phyloP scores from a whole-genome alignment of 495 filamentous ascomycete species.

The Aspergillus conjunctus region DNA sequence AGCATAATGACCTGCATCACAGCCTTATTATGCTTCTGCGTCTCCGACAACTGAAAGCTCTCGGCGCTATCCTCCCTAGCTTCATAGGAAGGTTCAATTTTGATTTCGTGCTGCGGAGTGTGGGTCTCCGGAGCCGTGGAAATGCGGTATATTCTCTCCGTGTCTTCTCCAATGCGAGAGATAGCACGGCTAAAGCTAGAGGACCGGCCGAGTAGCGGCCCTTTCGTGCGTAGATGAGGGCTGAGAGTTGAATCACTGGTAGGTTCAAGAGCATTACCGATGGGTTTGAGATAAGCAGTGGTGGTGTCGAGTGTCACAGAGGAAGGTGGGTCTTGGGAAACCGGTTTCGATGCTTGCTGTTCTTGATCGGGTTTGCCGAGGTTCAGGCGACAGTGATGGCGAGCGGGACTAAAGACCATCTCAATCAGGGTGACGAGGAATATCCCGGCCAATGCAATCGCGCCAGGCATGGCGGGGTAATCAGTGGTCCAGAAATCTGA shows the following conservation, averaged over 20 bases:
- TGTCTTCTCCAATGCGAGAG: conserved; percentile 32
- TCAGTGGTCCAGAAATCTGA: conserved; percentile 65
- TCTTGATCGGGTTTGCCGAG: conserved; percentile 4
- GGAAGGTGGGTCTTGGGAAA: neutral
- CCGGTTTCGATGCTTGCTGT: neutral
- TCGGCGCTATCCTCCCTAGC: neutral
- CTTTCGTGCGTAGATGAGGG: conserved; percentile 35
- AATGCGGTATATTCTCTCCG: conserved; percentile 31
- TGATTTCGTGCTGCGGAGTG: conserved; percentile 23
- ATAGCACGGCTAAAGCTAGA: conserved; percentile 38
- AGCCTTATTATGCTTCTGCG: conserved; percentile 37
- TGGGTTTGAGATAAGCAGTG: neutral
- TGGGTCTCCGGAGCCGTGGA: conserved; percentile 27
- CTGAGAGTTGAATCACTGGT: neutral
- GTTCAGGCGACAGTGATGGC: conserved; percentile 29
- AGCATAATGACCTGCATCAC: conserved; percentile 69
- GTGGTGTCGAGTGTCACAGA: neutral
- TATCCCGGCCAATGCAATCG: conserved; percentile 67
- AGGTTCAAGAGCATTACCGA: neutral
- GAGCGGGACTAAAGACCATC: conserved; percentile 59
- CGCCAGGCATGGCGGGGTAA: conserved; percentile 69
- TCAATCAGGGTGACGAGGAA: conserved; percentile 69
- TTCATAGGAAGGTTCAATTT: conserved; percentile 16
- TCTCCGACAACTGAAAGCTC: conserved; percentile 9
- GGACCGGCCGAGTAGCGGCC: conserved; percentile 33